A percentile compares a stretch with the other conserved stretches of the same genome.
These are phyloP conservation scores for Hymenochaete sp. DNA, from an alignment of 1,284 basidiomycete species.

Conservation along the genomic window DNA sequence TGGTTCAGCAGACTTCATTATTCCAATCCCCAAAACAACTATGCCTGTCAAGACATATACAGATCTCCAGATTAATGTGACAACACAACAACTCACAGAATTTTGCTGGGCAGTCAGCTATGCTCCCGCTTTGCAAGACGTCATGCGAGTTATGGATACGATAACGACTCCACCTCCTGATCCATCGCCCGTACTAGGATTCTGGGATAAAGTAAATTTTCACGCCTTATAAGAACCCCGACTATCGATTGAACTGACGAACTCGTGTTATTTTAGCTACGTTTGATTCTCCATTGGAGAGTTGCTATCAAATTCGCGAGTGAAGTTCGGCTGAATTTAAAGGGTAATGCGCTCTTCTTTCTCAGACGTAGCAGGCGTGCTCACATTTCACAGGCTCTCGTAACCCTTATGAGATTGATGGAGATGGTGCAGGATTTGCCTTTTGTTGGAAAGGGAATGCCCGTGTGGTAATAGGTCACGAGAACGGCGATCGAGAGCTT, in stretches of 20 bases:
- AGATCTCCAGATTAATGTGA: constrained; percentile 61
- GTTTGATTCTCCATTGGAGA: constrained; percentile 81
- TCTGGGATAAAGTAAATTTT: constrained; percentile 78
- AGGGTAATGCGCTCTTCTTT: constrained; percentile 43
- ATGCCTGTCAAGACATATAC: constrained; percentile 96
- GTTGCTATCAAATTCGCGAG: constrained; percentile 65
- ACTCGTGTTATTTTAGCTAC: constrained; percentile 41
- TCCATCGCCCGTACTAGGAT: constrained; percentile 80
- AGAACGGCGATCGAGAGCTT: constrained; percentile 71
- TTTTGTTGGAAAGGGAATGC: constrained; percentile 80
- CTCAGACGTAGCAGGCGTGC: constrained; percentile 14
- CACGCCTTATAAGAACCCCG: neutral
- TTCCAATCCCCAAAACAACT: constrained; percentile 82
- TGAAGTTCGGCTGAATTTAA: constrained; percentile 76
- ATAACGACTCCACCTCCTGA: constrained; percentile 78
- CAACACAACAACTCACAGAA: constrained; percentile 59
- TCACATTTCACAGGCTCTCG: constrained; percentile 73
- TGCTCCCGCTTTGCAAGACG: constrained; percentile 78
- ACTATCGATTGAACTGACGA: constrained; percentile 9
- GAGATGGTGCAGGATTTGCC: constrained; percentile 84
- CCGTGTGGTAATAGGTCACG: constrained; percentile 63
- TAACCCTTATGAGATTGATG: constrained; percentile 71
- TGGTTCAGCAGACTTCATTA: constrained; percentile 48
- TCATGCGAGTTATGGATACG: constrained; percentile 79
- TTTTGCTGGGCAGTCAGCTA: constrained; percentile 91